A percentile compares a stretch with the other conserved stretches of the same genome.
phyloP scores from a whole-genome alignment of 2,329 filamentous ascomycete genomes.

The Eutypa lata region DNA sequence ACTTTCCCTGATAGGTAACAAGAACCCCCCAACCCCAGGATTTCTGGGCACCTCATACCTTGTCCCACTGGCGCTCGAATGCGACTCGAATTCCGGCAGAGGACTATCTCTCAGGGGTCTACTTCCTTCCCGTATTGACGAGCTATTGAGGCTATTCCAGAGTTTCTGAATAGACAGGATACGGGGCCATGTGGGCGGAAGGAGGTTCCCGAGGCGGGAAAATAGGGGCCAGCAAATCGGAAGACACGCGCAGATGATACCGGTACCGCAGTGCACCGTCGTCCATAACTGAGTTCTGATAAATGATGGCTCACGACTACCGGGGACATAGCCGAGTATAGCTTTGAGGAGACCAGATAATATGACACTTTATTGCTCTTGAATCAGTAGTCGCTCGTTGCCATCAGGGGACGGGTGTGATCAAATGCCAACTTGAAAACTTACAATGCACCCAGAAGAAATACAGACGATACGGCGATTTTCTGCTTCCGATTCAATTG shows the following conservation, averaged over 20 bases:
- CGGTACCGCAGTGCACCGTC: slow-evolving; percentile 17
- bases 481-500: slow-evolving; percentile 10
- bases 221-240: slow-evolving; percentile 16
- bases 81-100: too few species aligned
- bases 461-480: slow-evolving; percentile 17
- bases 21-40: too few species aligned
- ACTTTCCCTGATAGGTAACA: too few species aligned
- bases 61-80: too few species aligned
- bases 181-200: too few species aligned
- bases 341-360: slow-evolving; percentile 11
- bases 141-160: too few species aligned
- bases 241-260: slow-evolving; percentile 22
- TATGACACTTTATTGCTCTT: slow-evolving; percentile 5
- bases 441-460: slow-evolving; percentile 14
- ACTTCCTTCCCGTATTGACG: too few species aligned
- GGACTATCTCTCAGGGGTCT: too few species aligned
- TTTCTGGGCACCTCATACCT: too few species aligned
- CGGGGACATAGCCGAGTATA: slow-evolving; percentile 9
- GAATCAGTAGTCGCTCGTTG: too few species aligned
- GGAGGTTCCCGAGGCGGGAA: slow-evolving; percentile 2
- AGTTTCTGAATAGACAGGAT: too few species aligned
- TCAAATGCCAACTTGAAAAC: too few species aligned
- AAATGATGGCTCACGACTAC: slow-evolving; percentile 8
- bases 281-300: slow-evolving; percentile 15
- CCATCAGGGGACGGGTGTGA: not conserved